Conservation (phyloP, 1,284 basidiomycete genomes). For the Inonotus hispidus region DNA sequence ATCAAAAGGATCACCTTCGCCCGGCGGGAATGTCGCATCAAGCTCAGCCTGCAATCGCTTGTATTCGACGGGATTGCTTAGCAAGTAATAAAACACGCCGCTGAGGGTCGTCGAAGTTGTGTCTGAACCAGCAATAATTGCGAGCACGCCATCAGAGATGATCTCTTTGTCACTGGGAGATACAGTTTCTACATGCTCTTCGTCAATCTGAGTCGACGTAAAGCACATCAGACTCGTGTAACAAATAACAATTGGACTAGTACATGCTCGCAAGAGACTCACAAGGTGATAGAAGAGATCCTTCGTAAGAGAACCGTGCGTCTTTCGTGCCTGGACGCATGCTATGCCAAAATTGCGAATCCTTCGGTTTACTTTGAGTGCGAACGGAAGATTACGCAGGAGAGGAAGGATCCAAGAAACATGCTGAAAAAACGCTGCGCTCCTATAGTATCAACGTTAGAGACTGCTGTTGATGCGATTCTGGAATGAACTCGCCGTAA, state of each 20-base stretch:
- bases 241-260: background rate
- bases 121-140: slow-evolving; percentile 35
- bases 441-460: no score
- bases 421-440: slow-evolving; percentile 4
- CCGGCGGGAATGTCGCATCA: slow-evolving; percentile 23
- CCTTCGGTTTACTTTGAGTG: background rate
- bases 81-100: slow-evolving; percentile 29
- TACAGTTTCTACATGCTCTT: slow-evolving; percentile 22
- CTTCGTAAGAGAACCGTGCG: slow-evolving; percentile 26
- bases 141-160: slow-evolving; percentile 28
- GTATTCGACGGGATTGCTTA: slow-evolving; percentile 27
- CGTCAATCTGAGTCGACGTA: slow-evolving; percentile 28
- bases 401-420: slow-evolving; percentile 1
- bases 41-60: slow-evolving; percentile 27
- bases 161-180: slow-evolving; percentile 23
- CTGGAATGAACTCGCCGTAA: no score
- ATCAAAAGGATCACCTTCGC: slow-evolving; percentile 19
- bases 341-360: slow-evolving; percentile 15
- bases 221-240: background rate
- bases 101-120: slow-evolving; percentile 30
- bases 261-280: background rate
- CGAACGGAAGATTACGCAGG: background rate
- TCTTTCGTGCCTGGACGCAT: slow-evolving; percentile 14
- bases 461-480: no score
- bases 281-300: slow-evolving; percentile 39